phyloP scores from a whole-genome alignment of 805 yeast genomes.

The Torulaspora gathmanii region DNA sequence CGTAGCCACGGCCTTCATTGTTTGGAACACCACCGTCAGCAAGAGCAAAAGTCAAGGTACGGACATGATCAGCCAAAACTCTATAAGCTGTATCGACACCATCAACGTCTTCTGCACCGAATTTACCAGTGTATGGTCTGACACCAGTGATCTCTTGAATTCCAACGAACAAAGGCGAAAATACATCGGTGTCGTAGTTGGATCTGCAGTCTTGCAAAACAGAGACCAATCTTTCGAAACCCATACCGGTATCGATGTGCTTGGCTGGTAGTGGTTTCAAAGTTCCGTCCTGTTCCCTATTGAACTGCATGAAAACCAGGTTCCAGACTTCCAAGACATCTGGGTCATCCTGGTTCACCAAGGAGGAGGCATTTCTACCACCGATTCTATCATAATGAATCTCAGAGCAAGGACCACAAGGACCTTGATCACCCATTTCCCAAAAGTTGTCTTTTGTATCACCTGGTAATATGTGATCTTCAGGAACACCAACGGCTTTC shows the following conservation, averaged over 20 bases:
- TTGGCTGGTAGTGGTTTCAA: slow-evolving; percentile 84
- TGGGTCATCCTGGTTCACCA: slow-evolving; percentile 97
- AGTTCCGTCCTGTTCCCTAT: slow-evolving; percentile 83
- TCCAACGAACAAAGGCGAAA: slow-evolving; percentile 77
- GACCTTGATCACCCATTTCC: slow-evolving; percentile 99
- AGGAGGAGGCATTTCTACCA: slow-evolving; percentile 86
- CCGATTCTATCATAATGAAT: slow-evolving; percentile 97
- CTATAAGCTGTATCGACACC: slow-evolving; percentile 98
- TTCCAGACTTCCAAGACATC: slow-evolving; percentile 98
- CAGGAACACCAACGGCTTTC: slow-evolving; percentile 83
- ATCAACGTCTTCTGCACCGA: slow-evolving; percentile 87
- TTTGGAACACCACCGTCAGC: slow-evolving; percentile 99
- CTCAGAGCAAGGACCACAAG: slow-evolving; percentile 99
- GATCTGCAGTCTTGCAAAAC: slow-evolving; percentile 86
- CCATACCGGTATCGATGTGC: slow-evolving; percentile 98
- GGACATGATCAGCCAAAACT: slow-evolving; percentile 96
- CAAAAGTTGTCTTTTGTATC: slow-evolving; percentile 89
- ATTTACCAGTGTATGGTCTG: slow-evolving; percentile 85
- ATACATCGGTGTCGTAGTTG: slow-evolving; percentile 96
- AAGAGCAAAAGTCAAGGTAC: slow-evolving; percentile 92
- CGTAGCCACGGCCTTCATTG: slow-evolving; percentile 98
- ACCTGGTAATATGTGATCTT: slow-evolving; percentile 92
- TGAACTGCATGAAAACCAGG: slow-evolving; percentile 92
- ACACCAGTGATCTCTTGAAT: slow-evolving; percentile 93
- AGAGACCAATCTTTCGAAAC: slow-evolving; percentile 95